A percentile compares a stretch with the other conserved stretches of the same genome.
These are phyloP conservation scores for Sphagnum fallax DNA, from an alignment of 228 moss, liverwort and hornwort genomes.

Conservation along the genomic window DNA sequence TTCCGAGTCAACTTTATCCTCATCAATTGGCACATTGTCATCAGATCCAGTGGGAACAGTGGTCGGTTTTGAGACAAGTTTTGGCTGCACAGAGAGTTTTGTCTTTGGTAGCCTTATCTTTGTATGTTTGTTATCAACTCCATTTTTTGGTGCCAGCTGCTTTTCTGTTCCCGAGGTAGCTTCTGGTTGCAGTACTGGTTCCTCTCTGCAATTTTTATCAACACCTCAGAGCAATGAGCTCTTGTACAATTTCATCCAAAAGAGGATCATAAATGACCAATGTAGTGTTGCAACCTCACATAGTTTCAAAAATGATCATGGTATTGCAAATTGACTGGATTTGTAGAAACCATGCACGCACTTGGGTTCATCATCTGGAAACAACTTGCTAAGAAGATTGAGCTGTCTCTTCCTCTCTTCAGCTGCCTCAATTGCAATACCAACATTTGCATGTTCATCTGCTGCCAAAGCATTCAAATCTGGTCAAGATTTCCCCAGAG, in stretches of 20 bases:
- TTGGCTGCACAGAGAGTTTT: no score
- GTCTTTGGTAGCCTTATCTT: no score
- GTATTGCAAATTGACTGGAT: not conserved
- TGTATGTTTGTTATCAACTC: no score
- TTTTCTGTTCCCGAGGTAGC: no score
- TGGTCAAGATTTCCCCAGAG: no score
- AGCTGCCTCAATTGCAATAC: conserved; percentile 35
- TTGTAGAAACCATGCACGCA: conserved; percentile 13
- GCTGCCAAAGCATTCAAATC: no score
- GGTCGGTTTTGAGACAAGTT: no score
- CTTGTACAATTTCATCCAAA: not conserved
- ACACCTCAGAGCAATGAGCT: not conserved
- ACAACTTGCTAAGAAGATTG: conserved; percentile 57
- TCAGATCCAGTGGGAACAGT: no score
- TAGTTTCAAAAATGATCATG: not conserved
- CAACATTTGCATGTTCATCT: conserved; percentile 14
- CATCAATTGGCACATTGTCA: not conserved
- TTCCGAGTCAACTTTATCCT: not conserved
- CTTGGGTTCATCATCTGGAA: conserved; percentile 48
- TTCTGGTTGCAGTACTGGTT: not conserved
- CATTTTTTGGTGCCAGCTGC: no score
- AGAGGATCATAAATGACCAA: not conserved
- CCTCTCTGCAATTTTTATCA: not conserved
- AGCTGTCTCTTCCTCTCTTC: conserved; percentile 61
- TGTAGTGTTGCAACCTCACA: not conserved